Conservation (phyloP, 176 grass and related monocot species). For the Pharus latifolius region DNA sequence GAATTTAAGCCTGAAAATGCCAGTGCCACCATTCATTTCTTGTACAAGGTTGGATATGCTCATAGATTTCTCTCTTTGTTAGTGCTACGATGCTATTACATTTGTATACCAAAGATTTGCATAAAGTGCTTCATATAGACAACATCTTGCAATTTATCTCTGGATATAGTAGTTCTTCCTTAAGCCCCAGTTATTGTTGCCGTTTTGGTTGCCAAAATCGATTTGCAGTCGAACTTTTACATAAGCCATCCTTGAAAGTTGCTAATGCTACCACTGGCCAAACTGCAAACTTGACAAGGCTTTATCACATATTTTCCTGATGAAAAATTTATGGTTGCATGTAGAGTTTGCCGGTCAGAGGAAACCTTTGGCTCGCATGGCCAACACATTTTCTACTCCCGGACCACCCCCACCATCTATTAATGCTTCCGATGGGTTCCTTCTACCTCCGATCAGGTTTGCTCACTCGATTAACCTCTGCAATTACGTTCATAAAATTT, state of each 20-base stretch:
- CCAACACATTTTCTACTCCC: too few species aligned
- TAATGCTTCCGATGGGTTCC: too few species aligned
- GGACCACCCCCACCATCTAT: too few species aligned
- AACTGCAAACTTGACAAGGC: too few species aligned
- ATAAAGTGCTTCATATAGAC: constrained; percentile 5
- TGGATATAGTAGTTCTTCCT: not conserved
- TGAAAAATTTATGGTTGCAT: constrained; percentile 7
- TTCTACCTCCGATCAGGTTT: too few species aligned
- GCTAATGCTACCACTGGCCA: too few species aligned
- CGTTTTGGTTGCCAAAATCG: not conserved
- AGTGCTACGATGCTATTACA: constrained; percentile 8
- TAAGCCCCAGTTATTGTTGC: not conserved
- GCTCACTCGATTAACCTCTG: too few species aligned
- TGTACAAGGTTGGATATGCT: constrained; percentile 57
- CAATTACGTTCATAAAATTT: too few species aligned
- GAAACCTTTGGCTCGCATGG: constrained; percentile 49
- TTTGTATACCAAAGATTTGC: too few species aligned
- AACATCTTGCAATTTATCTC: not conserved
- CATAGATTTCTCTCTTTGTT: not conserved
- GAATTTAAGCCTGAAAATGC: constrained; percentile 72
- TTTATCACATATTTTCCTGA: not conserved
- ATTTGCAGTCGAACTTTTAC: not conserved
- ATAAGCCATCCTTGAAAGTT: not conserved
- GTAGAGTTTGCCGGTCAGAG: constrained; percentile 63
- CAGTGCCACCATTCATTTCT: constrained; percentile 56